Evolutionary conservation across 176 grass and related monocot species (phyloP).

Genomic region (Zoysia pacifica): DNA sequence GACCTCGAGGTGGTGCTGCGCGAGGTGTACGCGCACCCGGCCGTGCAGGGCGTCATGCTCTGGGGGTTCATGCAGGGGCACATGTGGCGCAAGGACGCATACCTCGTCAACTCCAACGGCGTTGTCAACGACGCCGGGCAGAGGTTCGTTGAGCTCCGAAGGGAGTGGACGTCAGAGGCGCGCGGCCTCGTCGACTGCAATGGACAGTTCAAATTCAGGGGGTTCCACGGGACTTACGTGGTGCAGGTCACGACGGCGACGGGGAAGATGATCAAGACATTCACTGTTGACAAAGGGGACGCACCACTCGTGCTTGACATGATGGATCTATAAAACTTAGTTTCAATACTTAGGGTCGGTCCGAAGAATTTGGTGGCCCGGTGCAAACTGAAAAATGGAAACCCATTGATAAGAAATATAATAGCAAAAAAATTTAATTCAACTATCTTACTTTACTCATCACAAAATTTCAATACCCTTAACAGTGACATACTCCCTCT

Average conservation of each 20-base stretch:
- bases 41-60: constrained; percentile 65
- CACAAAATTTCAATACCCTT: too few species aligned
- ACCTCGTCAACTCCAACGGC: constrained; percentile 68
- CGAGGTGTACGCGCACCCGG: constrained; percentile 77
- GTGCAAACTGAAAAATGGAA: too few species aligned
- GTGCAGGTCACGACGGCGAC: constrained; percentile 32
- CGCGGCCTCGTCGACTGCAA: constrained; percentile 32
- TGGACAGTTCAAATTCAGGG: constrained; percentile 61
- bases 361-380: too few species aligned
- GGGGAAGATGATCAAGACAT: constrained; percentile 40
- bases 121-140: constrained; percentile 72
- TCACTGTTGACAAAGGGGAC: constrained; percentile 63
- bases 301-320: constrained; percentile 15
- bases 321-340: too few species aligned
- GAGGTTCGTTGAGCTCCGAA: constrained; percentile 32
- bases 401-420: too few species aligned
- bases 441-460: too few species aligned
- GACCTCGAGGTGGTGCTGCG: constrained; percentile 75
- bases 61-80: constrained; percentile 72
- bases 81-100: constrained; percentile 59
- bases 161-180: constrained; percentile 57
- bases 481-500: too few species aligned
- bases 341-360: too few species aligned
- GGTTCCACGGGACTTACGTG: constrained; percentile 59
- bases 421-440: too few species aligned